Base-by-base conservation (phyloP, 176 grass and related monocot genomes). In the Oryza officinalis region DNA sequence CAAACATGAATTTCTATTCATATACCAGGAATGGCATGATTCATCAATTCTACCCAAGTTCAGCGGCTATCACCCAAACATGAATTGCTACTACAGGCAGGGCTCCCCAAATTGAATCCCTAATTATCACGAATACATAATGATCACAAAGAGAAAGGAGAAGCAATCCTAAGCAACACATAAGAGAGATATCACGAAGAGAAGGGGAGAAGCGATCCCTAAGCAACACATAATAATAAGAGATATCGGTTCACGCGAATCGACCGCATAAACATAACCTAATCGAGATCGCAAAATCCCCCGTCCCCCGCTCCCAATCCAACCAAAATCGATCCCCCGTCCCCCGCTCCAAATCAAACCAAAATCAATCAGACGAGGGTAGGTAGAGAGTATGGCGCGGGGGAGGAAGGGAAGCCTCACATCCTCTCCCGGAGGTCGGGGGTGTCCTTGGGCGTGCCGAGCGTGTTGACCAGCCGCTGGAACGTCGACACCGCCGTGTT, bases 391-490 rank as follows among this genome's bases (percentile, higher is more conserved):
- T 2, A 13, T 12, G 38, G 8, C 38, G 38, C 11, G 2, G 59
- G 14, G 0, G 45, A 13, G 0, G 45, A 13, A 93, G 65, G 57
- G n/a, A 1, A 61, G 57, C 22, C 57, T 23, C 81, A 98, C 96
- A 98, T 89, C 89, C 85, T 88, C 4, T 98, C 93, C 59, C 96
- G 93, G 84, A 98, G 90, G 81, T 95, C 96, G 61, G 96, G 88
- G 31, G 93, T 98, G 76, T 98, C 96, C 90, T 93, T 98, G 57
- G 96, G 96, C 50, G 96, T 98, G 84, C 96, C 96, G 63, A 98
- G 91, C 60, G 96, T 91, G 86, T 98, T 98, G 76, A 95, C 96
- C 59, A 95, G 96, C 43, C 96, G 91, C 82, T 98, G 92, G 88
- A 92, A 98, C 64, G 87, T 92, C 67, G 90, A 75, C 2, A 98